Base-by-base conservation (phyloP, 2,329 filamentous ascomycete species). In the Pseudogymnoascus sp. region DNA sequence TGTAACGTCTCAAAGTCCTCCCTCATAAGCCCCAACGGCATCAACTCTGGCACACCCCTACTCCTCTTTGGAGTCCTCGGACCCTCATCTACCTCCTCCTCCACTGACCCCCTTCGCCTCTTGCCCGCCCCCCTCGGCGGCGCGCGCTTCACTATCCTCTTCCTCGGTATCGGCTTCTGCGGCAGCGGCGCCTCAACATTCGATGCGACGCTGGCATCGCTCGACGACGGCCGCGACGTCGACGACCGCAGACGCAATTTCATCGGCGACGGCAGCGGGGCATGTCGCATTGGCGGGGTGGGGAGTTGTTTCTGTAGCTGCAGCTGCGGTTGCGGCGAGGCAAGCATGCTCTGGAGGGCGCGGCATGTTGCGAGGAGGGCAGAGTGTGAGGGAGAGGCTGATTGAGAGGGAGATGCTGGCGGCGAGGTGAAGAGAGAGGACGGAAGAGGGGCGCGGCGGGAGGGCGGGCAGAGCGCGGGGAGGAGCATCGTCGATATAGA, bases 21-120 rank as follows among this genome's bases (percentile, higher is more conserved):
- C 28, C 82, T 78, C 64, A 79, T 81, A 9, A 86, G 77, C 3
- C 84, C 84, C 0, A 85, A 76, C 5, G 84, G 84, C 0, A 87
- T 71, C n/a, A 78, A 75, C 66, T 82, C 81, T 1, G 84, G 84
- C 30, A 83, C 83, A 61, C 86, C 79, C 65, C 82, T 81, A 62
- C 79, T 76, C 60, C 83, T 79, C 71, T 85, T 85, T 0, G 84
- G 84, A 7, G 84, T 87, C 47, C 77, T 75, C 2, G 70, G 70
- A 1, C 39, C 47, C 8, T 57, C 35, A 3, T 43, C 57, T 8
- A 61, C 60, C 18, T 68, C 64, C 30, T 65, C 66, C 11, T 62
- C 70, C 62, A 66, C 70, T 58, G 59, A 30, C 0, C 71, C 71
- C 67, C 82, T 76, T 30, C 81, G 77, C 43, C 81, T 75, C 74